phyloP scores from a whole-genome alignment of 2,329 filamentous ascomycete genomes.

The Aspergillus fischeri region DNA sequence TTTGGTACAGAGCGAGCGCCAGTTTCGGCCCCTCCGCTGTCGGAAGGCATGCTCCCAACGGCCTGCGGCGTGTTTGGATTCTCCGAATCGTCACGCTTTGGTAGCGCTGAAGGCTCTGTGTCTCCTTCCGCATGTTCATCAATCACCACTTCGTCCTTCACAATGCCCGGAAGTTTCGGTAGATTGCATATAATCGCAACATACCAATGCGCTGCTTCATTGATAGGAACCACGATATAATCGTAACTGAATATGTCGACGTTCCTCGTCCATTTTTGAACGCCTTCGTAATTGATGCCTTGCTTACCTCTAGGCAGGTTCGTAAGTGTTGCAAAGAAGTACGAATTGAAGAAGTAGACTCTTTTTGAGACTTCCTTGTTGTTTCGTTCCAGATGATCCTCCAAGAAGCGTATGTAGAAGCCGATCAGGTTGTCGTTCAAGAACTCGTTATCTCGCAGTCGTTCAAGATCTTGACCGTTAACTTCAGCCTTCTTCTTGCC shows the following conservation, averaged over 20 bases:
- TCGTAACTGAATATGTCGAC: slow-evolving; percentile 81
- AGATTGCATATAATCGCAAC: slow-evolving; percentile 92
- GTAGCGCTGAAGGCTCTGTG: slow-evolving; percentile 8
- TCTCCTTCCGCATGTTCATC: slow-evolving; percentile 3
- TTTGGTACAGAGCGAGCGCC: slow-evolving; percentile 1
- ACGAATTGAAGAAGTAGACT: slow-evolving; percentile 88
- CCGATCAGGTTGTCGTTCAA: slow-evolving; percentile 90
- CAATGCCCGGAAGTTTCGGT: slow-evolving; percentile 51
- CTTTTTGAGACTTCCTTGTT: slow-evolving; percentile 56
- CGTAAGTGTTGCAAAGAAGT: slow-evolving; percentile 78
- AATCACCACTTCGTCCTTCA: slow-evolving; percentile 3
- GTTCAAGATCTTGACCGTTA: slow-evolving; percentile 49
- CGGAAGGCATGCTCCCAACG: background rate
- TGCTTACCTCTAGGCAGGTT: slow-evolving; percentile 50
- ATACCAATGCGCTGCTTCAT: slow-evolving; percentile 87
- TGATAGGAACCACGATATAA: slow-evolving; percentile 88
- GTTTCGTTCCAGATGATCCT: slow-evolving; percentile 55
- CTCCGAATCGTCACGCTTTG: slow-evolving; percentile 21
- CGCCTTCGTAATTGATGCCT: slow-evolving; percentile 75
- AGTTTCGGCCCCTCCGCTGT: background rate
- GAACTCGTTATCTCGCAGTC: slow-evolving; percentile 78
- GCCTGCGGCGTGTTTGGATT: slow-evolving; percentile 27
- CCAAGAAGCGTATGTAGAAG: slow-evolving; percentile 77
- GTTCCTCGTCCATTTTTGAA: slow-evolving; percentile 82
- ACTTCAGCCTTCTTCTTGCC: slow-evolving; percentile 47